phyloP scores from a whole-genome alignment of 495 filamentous ascomycete species.

The Aspergillus wentii region DNA sequence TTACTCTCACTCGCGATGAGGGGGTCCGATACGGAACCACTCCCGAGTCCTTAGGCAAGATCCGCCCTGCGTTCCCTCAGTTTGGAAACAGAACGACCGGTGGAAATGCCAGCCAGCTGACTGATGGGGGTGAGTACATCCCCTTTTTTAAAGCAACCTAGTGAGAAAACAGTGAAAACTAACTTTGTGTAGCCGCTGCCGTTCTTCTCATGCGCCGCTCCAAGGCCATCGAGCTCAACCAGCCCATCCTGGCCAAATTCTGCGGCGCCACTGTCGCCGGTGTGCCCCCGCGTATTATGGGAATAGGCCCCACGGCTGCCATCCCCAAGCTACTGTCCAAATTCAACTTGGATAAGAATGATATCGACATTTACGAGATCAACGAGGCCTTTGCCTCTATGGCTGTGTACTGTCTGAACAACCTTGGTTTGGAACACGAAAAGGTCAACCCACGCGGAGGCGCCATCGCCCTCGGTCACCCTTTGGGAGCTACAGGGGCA shows the following conservation, averaged over 20 bases:
- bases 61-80: constrained; percentile 84
- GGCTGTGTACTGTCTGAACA: constrained; percentile 87
- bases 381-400: constrained; percentile 98
- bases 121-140: constrained; percentile 63
- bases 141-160: background rate
- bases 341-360: constrained; percentile 70
- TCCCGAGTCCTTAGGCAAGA: constrained; percentile 72
- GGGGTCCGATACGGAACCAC: constrained; percentile 89
- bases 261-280: constrained; percentile 88
- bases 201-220: constrained; percentile 92
- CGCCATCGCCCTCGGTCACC: constrained; percentile 76
- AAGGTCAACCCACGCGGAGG: constrained; percentile 90
- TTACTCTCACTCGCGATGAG: constrained; percentile 80
- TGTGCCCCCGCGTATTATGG: constrained; percentile 90
- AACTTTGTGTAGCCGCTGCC: constrained; percentile 57
- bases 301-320: constrained; percentile 88
- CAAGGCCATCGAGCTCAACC: constrained; percentile 77
- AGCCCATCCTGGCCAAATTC: constrained; percentile 93
- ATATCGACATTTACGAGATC: constrained; percentile 87
- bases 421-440: constrained; percentile 66
- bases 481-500: constrained; percentile 74
- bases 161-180: background rate
- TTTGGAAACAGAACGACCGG: constrained; percentile 86
- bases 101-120: constrained; percentile 94
- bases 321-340: constrained; percentile 90